Evolutionary conservation across 805 yeast genomes (phyloP).

Genomic region (Wickerhamiella occidentalis): DNA sequence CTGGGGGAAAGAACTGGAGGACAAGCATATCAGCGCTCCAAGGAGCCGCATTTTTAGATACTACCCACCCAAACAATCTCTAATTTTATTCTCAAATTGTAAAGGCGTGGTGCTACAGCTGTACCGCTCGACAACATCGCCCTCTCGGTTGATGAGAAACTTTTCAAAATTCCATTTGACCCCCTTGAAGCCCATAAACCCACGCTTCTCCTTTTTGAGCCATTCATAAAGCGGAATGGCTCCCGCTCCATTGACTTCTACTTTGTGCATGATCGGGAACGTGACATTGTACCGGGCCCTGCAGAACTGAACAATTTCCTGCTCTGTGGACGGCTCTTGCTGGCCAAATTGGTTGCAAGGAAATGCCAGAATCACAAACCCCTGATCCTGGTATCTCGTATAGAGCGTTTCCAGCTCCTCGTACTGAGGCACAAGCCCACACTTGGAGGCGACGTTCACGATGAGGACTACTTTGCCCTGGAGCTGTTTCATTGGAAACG

Average conservation of each 20-base stretch:
- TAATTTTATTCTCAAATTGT: constrained; percentile 45
- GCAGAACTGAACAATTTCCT: constrained; percentile 65
- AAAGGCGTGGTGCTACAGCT: constrained; percentile 58
- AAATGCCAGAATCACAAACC: constrained; percentile 63
- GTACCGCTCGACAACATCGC: constrained; percentile 48
- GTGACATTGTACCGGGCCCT: constrained; percentile 73
- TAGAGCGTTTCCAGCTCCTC: constrained; percentile 56
- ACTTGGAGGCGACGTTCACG: constrained; percentile 82
- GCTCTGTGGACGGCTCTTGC: constrained; percentile 60
- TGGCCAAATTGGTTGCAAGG: constrained; percentile 85
- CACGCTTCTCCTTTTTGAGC: constrained; percentile 53
- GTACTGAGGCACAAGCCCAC: constrained; percentile 68
- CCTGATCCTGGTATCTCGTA: constrained; percentile 48
- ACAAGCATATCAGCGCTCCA: not conserved
- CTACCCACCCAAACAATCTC: constrained; percentile 34
- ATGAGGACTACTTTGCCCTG: constrained; percentile 71
- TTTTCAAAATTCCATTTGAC: constrained; percentile 75
- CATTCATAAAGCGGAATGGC: constrained; percentile 70
- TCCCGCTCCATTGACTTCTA: constrained; percentile 76
- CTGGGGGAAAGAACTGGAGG: not conserved
- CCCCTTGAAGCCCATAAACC: constrained; percentile 54
- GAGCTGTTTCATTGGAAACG: constrained; percentile 45
- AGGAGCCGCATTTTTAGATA: too few species aligned
- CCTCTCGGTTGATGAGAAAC: constrained; percentile 47
- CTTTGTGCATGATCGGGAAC: constrained; percentile 77